These are phyloP conservation scores for Trichoderma atroviride DNA, from an alignment of 2,329 filamentous ascomycete species.

Conservation along the genomic window DNA sequence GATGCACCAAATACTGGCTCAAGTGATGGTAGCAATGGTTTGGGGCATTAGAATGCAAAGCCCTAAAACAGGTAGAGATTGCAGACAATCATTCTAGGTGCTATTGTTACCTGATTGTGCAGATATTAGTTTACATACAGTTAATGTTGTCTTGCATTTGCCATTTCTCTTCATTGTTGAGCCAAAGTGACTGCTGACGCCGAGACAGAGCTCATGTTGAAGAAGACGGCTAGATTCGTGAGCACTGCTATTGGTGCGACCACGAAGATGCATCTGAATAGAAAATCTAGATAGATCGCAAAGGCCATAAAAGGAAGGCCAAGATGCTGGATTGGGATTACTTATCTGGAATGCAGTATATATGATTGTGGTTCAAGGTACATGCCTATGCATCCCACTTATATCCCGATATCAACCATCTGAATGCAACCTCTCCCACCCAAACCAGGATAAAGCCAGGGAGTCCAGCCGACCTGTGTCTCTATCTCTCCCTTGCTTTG, in stretches of 20 bases:
- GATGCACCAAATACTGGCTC: background rate
- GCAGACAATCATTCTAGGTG: background rate
- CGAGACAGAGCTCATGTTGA: background rate
- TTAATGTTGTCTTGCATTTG: background rate
- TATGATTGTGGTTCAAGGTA: background rate
- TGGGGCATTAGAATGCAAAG: background rate
- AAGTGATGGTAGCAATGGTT: background rate
- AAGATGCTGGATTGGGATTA: background rate
- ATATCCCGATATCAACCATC: background rate
- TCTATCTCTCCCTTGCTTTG: background rate
- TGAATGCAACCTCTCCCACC: background rate
- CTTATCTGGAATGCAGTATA: background rate
- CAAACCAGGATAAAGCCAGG: background rate
- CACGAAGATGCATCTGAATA: background rate
- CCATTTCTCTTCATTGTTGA: background rate
- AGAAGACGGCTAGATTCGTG: background rate
- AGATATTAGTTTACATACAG: background rate
- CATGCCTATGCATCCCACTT: background rate
- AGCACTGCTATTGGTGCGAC: background rate
- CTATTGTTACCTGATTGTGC: background rate
- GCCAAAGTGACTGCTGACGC: background rate
- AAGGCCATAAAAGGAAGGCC: background rate
- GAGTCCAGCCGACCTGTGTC: background rate
- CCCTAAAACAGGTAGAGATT: background rate
- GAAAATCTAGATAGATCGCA: background rate